Percentiles rank a stretch among this genome's conserved stretches.
Conservation (phyloP, 805 yeast genomes). For the Hanseniaspora singularis region DNA sequence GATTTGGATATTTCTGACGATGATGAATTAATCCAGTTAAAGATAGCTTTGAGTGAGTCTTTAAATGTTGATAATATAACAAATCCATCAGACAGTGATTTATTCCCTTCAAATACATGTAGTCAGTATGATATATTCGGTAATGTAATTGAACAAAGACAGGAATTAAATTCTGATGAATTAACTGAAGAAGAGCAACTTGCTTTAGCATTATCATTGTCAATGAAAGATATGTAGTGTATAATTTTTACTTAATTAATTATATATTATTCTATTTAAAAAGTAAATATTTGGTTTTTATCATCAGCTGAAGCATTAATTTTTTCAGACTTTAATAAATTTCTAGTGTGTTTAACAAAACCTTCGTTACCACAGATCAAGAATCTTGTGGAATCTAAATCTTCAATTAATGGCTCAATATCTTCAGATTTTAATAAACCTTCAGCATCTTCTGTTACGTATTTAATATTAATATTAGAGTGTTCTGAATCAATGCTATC, state of each 20-base stretch:
- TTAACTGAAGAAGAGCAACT: slow-evolving; percentile 18
- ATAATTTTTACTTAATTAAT: too few relatives aligned
- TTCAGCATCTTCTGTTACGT: slow-evolving; percentile 28
- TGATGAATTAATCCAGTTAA: slow-evolving; percentile 26
- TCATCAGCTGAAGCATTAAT: slow-evolving; percentile 36
- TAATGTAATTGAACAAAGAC: not conserved
- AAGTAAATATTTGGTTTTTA: slow-evolving; percentile 49
- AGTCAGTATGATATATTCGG: not conserved
- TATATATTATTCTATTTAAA: too few relatives aligned
- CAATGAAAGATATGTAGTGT: slow-evolving; percentile 24
- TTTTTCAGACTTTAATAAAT: slow-evolving; percentile 47
- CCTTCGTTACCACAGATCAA: slow-evolving; percentile 66
- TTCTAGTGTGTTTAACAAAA: slow-evolving; percentile 48
- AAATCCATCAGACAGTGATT: not conserved
- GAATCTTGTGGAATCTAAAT: slow-evolving; percentile 37
- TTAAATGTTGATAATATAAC: slow-evolving; percentile 12
- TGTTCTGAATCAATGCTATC: slow-evolving; percentile 54
- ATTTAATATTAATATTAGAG: slow-evolving; percentile 53
- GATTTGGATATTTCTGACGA: slow-evolving; percentile 16
- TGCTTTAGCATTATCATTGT: slow-evolving; percentile 27
- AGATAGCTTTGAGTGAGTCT: slow-evolving; percentile 29
- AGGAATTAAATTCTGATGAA: not conserved
- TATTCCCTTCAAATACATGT: not conserved
- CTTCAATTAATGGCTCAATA: slow-evolving; percentile 4
- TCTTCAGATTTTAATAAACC: slow-evolving; percentile 6